Base-by-base conservation (phyloP, 164 flowering plant species). In the Magnolia kwangsiensis region DNA sequence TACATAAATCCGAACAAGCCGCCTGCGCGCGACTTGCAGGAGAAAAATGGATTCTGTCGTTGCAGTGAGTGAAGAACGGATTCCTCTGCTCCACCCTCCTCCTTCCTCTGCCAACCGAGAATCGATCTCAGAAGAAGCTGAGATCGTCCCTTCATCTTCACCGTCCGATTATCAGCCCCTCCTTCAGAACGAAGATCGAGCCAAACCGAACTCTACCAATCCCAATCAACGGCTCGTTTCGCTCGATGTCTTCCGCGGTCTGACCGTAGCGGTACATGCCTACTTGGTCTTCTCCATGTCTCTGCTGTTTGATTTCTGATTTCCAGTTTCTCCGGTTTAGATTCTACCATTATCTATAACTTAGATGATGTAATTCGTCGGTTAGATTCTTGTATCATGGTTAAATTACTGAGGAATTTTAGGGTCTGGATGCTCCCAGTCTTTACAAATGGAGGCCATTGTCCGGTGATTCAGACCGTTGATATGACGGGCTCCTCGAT, bases 241-340 rank as follows among this genome's bases (percentile, higher is more conserved):
- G 27, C 93, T 91, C 71, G 95, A 91, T 76, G 91, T 89, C 71
- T 89, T 90, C 76, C 95, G 93, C 20, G 95, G 95, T 72, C 88
- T 91, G 78, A 90, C 90, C 51, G 85, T 91, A 77, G 95, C 91
- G 72, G 95, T 91, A 80, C 63, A 66, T 49, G 8, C n/a, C 71
- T 16, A 11, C 50, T 24, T 27, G 18, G 16, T 7, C 37, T 10
- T 59, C n/a, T 63, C 18, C 8, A 9, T 73, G 2, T 72, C 7
- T 51, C 49, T 10, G 50, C 63, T 27, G 27, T 51, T 72, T 16
- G 10, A 69, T 27, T 69, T 37, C 16, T 69, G 50, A 29, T 68
- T 29, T 69, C 18, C 61, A 9, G 61, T 55, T 11, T 55, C 18
- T 55, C 18, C 18, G 61, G 61, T 55, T 55, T 55, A 55, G 61